Evolutionary conservation across 2,329 filamentous ascomycete species (phyloP), one percentile per base, ranked within the genome.

Genomic region (Alternaria gaisen): DNA sequence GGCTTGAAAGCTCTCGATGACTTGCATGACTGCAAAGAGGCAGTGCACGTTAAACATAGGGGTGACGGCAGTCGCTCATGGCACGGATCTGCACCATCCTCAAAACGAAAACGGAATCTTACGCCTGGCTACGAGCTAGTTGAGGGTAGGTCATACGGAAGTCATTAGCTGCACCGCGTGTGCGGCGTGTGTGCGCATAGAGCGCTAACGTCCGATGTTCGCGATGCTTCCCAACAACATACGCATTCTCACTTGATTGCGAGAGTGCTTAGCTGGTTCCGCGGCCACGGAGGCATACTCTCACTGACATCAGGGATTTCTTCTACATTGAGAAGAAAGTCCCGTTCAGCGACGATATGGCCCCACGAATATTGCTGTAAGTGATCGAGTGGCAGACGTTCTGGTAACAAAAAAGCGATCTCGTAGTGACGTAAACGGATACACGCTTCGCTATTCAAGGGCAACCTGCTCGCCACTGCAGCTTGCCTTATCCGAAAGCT

Each of bases 161-260:
- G 18, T 30, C 51, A 52, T 56, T 16, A 55, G 51, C 46, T 46
- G 34, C 32, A 38, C 34, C 26, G 46, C 56, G 46, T 54, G 34
- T 59, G 28, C 38, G 22, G 54, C 42, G 54, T 32, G 18, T 50
- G 16, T 38, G 36, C 52, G 36, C 42, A 24, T 26, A 41, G 8
- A 58, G 48, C 48, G 58, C 46, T 40, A 58, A 58, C 5, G 24
- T 51, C 32, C 24, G 51, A 40, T 41, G 10, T 10, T 28, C 20
- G 11, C 50, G 36, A 51, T n/a, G 28, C 32, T 26, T 38, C 16
- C 50, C 55, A 55, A 58, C 54, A 61, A 24, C 20, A 7, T 41
- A 22, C 26, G 22, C 30, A 16, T 14, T 38, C 32, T 57, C 2
- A 20, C 24, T 44, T 48, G 16, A 1, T 26, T 20, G 6, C 38